These are phyloP conservation scores for Zea mays DNA, from an alignment of 176 grass and related monocot genomes.

Conservation along the genomic window Zm-B73-REFERENCE-NAM-5.0 NC_050096.1:238612001-238612500, in stretches of 20 bases:
- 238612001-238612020: background rate
- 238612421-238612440: constrained; percentile 4
- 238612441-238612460: constrained; percentile 23
- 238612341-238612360: background rate
- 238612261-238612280: constrained; percentile 11
- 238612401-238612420: constrained; percentile 15
- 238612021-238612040: constrained; percentile 22
- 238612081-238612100: constrained; percentile 36
- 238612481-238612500: constrained; percentile 24
- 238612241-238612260: background rate
- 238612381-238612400: background rate
- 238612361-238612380: constrained; percentile 10
- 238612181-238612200: background rate
- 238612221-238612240: background rate
- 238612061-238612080: constrained; percentile 42
- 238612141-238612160: constrained; percentile 41
- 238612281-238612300: constrained; percentile 2
- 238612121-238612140: constrained; percentile 35
- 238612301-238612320: background rate
- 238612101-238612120: constrained; percentile 39
- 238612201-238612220: constrained; percentile 10
- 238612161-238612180: constrained; percentile 20
- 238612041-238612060: constrained; percentile 5
- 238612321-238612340: no score
- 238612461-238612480: background rate